A percentile compares a stretch with the other conserved stretches of the same genome.
These are phyloP conservation scores for Pseudohalonectria lignicola DNA, from an alignment of 2,329 filamentous ascomycete genomes.

Conservation along the genomic window DNA sequence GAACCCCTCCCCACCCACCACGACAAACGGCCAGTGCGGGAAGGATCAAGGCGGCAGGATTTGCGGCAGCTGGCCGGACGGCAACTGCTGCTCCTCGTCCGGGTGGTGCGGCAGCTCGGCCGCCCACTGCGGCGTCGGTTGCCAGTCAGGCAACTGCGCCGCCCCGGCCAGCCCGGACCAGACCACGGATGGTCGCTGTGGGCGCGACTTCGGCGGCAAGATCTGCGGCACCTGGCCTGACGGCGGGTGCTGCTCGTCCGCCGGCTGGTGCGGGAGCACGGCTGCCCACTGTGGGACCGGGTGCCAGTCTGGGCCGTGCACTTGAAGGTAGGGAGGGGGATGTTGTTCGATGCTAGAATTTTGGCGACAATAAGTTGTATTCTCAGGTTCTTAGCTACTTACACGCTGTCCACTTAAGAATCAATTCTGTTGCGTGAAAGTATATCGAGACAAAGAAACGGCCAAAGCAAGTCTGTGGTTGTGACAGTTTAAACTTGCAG, in stretches of 20 bases:
- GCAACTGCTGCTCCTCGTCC: slow-evolving; percentile 18
- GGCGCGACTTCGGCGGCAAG: background rate
- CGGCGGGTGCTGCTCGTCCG: slow-evolving; percentile 1
- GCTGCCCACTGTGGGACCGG: slow-evolving; percentile 1
- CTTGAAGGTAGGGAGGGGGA: too few relatives aligned
- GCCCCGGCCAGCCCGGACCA: background rate
- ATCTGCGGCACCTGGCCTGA: slow-evolving; percentile 1
- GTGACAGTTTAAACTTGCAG: too few relatives aligned
- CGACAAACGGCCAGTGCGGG: too few relatives aligned
- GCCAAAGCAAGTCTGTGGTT: too few relatives aligned
- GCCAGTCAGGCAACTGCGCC: slow-evolving; percentile 9
- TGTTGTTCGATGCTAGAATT: too few relatives aligned
- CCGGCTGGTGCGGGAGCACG: slow-evolving; percentile 1
- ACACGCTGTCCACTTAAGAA: too few relatives aligned
- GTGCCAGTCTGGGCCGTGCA: slow-evolving; percentile 1
- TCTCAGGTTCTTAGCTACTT: too few relatives aligned
- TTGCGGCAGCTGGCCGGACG: slow-evolving; percentile 4
- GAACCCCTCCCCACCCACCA: background rate
- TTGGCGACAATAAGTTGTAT: too few relatives aligned
- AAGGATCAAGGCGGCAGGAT: background rate
- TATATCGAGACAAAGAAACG: too few relatives aligned
- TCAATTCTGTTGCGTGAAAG: too few relatives aligned
- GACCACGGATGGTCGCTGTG: slow-evolving; percentile 2
- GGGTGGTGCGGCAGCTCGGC: slow-evolving; percentile 18
- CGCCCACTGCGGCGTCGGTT: slow-evolving; percentile 17